phyloP scores from a whole-genome alignment of 805 yeast genomes.

The Yarrowia yakushimensis region DNA sequence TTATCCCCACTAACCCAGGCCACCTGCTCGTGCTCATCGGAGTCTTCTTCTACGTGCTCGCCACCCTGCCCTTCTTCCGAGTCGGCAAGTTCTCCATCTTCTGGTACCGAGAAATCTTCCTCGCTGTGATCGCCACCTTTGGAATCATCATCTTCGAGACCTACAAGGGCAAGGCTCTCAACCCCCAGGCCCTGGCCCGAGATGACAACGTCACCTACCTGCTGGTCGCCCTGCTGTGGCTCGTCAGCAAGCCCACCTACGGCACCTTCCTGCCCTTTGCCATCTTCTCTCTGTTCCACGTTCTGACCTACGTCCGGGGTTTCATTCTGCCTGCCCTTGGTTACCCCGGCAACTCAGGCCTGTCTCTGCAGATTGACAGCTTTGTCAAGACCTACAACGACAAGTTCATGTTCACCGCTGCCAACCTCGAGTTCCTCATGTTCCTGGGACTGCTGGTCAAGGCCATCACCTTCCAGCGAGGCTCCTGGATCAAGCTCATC shows the following conservation, averaged over 20 bases:
- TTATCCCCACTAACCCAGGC: slow-evolving; percentile 39
- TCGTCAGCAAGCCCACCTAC: slow-evolving; percentile 56
- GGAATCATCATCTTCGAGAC: slow-evolving; percentile 71
- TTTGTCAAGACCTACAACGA: slow-evolving; percentile 57
- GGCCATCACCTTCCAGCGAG: slow-evolving; percentile 56
- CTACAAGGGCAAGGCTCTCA: slow-evolving; percentile 35
- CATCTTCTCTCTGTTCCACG: slow-evolving; percentile 78
- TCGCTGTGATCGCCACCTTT: slow-evolving; percentile 69
- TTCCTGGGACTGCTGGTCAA: slow-evolving; percentile 36
- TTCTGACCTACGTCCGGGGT: slow-evolving; percentile 63
- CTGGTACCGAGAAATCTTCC: slow-evolving; percentile 57
- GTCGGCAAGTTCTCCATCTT: slow-evolving; percentile 38
- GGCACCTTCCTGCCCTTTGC: slow-evolving; percentile 70
- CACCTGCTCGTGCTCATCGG: slow-evolving; percentile 49
- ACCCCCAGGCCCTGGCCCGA: slow-evolving; percentile 39
- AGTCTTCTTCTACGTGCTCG: slow-evolving; percentile 41
- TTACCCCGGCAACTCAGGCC: slow-evolving; percentile 34
- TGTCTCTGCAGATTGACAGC: slow-evolving; percentile 39
- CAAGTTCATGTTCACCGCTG: slow-evolving; percentile 54
- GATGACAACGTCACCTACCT: slow-evolving; percentile 78
- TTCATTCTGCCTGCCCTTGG: slow-evolving; percentile 63
- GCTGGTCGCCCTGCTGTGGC: slow-evolving; percentile 52
- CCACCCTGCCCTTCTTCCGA: slow-evolving; percentile 34
- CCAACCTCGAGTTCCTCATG: slow-evolving; percentile 53
- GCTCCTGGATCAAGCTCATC: slow-evolving; percentile 54